Evolutionary conservation across 805 yeast genomes (phyloP).

Genomic region (Hermanozyma aechmeae): DNA sequence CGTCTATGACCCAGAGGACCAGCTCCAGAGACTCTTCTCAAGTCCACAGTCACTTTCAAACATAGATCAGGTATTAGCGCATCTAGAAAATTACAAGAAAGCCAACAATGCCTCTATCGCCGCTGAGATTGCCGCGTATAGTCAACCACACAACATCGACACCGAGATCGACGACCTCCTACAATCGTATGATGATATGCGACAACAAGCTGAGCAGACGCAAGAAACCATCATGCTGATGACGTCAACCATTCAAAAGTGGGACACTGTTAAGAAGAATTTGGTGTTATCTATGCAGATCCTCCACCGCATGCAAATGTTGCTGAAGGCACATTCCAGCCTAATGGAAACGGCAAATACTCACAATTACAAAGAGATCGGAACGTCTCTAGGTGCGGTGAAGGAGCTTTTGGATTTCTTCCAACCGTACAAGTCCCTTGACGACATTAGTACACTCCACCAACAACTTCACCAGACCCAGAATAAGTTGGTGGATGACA

Average conservation of each 20-base stretch:
- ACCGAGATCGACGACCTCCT: conserved; percentile 33
- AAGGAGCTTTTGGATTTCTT: conserved; percentile 64
- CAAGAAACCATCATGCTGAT: conserved; percentile 55
- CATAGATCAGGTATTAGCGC: conserved; percentile 7
- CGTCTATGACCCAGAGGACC: conserved; percentile 10
- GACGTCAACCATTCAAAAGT: conserved; percentile 67
- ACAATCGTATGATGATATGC: conserved; percentile 37
- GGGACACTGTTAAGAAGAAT: conserved; percentile 80
- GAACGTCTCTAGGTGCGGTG: conserved; percentile 58
- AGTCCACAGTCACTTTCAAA: conserved; percentile 7
- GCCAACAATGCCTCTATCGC: conserved; percentile 39
- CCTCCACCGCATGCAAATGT: conserved; percentile 78
- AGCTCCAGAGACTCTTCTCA: conserved; percentile 9
- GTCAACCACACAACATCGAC: conserved; percentile 13
- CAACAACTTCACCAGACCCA: conserved; percentile 52
- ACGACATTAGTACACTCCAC: conserved; percentile 63
- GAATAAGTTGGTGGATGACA: conserved; percentile 53
- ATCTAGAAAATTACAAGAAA: conserved; percentile 30
- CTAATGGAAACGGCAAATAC: conserved; percentile 38
- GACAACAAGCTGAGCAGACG: conserved; percentile 41
- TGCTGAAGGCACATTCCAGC: conserved; percentile 63
- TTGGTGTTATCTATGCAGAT: conserved; percentile 79
- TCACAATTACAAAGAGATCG: conserved; percentile 46
- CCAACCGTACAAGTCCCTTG: conserved; percentile 73
- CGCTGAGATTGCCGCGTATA: conserved; percentile 25